Percentiles rank a stretch among this genome's conserved stretches.
These are phyloP conservation scores for Trifolium pratense DNA, from an alignment of 306 rosid genomes.

Conservation along the genomic window DNA sequence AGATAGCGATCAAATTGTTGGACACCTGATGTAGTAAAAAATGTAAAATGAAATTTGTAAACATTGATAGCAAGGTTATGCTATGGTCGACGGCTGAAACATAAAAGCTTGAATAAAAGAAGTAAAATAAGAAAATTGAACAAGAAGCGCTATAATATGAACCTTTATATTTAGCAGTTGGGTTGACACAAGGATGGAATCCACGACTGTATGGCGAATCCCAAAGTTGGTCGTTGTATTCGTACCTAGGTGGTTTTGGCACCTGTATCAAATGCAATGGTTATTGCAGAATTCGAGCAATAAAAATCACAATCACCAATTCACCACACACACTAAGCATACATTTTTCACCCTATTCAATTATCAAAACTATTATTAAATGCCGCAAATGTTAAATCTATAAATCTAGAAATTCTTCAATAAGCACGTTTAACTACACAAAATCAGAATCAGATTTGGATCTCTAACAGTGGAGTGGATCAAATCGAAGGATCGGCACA, in stretches of 20 bases:
- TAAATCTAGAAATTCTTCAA: slow-evolving; percentile 17
- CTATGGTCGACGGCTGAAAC: slow-evolving; percentile 17
- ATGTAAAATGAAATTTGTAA: slow-evolving; percentile 10
- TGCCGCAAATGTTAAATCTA: neutral
- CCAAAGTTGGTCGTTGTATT: slow-evolving; percentile 59
- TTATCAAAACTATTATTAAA: slow-evolving; percentile 24
- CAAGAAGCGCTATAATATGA: slow-evolving; percentile 3
- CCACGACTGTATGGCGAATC: slow-evolving; percentile 64
- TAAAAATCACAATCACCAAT: no score
- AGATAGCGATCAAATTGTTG: slow-evolving; percentile 65
- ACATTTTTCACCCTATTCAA: neutral
- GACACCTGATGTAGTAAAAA: slow-evolving; percentile 58
- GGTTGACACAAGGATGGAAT: slow-evolving; percentile 69
- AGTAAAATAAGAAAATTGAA: slow-evolving; percentile 24
- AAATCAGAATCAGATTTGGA: slow-evolving; percentile 31
- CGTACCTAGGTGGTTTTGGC: slow-evolving; percentile 32
- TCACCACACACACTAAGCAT: no score
- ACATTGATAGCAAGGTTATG: slow-evolving; percentile 9
- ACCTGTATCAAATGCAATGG: slow-evolving; percentile 37
- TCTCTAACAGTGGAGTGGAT: slow-evolving; percentile 3
- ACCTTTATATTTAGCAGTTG: slow-evolving; percentile 80
- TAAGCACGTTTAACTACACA: slow-evolving; percentile 5
- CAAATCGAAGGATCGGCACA: slow-evolving; percentile 5
- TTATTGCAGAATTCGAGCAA: slow-evolving; percentile 9
- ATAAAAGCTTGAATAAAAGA: neutral